Base-by-base conservation (phyloP, 306 rosid species). In the Vigna trinervia region DNA sequence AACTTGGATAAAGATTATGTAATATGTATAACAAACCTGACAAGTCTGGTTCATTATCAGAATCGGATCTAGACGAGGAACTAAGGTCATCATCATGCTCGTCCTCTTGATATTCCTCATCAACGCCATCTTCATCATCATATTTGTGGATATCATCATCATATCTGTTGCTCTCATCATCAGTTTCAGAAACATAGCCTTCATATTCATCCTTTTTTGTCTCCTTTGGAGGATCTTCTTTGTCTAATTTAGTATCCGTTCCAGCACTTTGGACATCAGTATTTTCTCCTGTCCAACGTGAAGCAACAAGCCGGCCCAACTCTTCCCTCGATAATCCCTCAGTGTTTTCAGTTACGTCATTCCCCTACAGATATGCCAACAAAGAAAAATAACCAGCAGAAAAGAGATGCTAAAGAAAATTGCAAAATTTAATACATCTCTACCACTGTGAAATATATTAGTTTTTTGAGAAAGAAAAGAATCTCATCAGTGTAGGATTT, bases 301-400 rank as follows among this genome's bases (percentile, higher is more conserved):
- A 96, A 85, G 99, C 99, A 86, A 96, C 94, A 81, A 91, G 97
- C 77, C 94, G 94, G 23, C 99, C 99, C 83, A 96, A 85, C 86
- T 96, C 99, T 87, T 92, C 99, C 87, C 65, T 91, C 54, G 99
- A 89, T 78, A 96, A 87, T 75, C 89, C 94, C 78, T 88, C 96
- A 4, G 87, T 87, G 75, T 83, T 84, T 72, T 88, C 93, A 76
- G 93, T 73, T 73, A 22, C 82, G 61, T 78, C 91, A 66, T 74
- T 74, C 28, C 77, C 94, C 99, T 89, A 76, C 23, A 80, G 66
- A 86, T 74, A 77, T 64, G 77, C 52, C 50, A 56, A 63, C 36
- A 71, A 78, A 76, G 78, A 74, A 68, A 5, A 47, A 73, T 46
- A 67, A 81, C 56, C 46, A 81, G 26, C 78, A 78, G 17, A 64